A percentile compares a stretch with the other conserved stretches of the same genome.
Conservation (phyloP, 352 stramenopile genomes). For the Pythium plurisporium region DNA sequence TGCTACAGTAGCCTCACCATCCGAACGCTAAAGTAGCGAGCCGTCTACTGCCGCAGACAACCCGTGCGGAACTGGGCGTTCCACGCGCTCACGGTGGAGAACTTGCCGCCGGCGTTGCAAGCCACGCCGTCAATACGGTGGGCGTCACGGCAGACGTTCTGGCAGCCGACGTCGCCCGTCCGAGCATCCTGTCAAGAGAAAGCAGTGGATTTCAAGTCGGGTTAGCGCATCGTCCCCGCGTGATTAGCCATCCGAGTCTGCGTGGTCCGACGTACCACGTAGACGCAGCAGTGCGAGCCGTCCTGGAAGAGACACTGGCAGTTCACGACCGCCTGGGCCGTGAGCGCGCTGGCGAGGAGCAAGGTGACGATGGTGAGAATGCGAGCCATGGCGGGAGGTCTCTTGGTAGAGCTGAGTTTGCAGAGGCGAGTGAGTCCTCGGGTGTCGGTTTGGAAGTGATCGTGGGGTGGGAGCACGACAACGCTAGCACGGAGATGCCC, state of each 20-base stretch:
- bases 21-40: too few relatives aligned
- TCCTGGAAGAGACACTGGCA: slow-evolving; percentile 5
- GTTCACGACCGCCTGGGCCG: background rate
- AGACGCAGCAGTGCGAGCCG: slow-evolving; percentile 2
- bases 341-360: background rate
- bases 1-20: too few relatives aligned
- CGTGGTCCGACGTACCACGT: background rate
- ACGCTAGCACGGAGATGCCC: background rate
- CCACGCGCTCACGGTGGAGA: background rate
- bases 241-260: background rate
- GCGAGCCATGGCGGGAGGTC: background rate
- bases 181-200: background rate
- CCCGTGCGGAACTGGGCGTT: background rate
- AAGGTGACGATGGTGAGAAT: background rate
- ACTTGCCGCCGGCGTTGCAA: background rate
- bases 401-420: too few relatives aligned
- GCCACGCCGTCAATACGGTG: background rate
- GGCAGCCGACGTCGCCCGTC: background rate
- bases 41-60: background rate
- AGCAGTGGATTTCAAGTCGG: too few relatives aligned
- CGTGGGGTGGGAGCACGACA: too few relatives aligned
- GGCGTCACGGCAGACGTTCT: background rate
- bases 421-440: background rate
- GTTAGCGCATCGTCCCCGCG: too few relatives aligned
- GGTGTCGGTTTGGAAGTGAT: background rate